Percentiles rank a stretch among this genome's conserved stretches.
phyloP scores from a whole-genome alignment of 2,329 filamentous ascomycete genomes.

The Seiridium unicorne region DNA sequence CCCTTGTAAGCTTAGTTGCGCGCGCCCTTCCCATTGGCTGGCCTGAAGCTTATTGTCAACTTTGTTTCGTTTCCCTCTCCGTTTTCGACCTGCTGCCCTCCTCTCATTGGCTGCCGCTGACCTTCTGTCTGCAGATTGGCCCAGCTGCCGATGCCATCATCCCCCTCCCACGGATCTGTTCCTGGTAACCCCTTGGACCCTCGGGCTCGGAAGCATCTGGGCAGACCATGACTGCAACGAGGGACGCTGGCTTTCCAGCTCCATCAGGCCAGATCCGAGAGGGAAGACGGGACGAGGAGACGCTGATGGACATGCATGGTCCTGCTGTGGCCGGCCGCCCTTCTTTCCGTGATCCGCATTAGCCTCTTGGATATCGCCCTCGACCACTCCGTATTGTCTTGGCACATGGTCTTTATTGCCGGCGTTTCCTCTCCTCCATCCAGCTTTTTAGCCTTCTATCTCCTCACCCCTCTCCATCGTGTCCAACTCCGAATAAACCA shows the following conservation, averaged over 20 bases:
- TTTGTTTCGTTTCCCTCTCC: conserved; percentile 7
- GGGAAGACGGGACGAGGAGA: conserved; percentile 14
- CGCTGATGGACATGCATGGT: conserved; percentile 15
- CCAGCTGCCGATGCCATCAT: not conserved
- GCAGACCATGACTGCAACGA: not conserved
- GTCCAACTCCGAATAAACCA: conserved; percentile 24
- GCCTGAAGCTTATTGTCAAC: conserved; percentile 1
- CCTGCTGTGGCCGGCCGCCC: conserved; percentile 22
- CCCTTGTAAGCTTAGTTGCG: conserved; percentile 2
- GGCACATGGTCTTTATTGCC: conserved; percentile 24
- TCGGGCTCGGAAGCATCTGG: conserved; percentile 3
- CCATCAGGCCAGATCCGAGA: conserved; percentile 2
- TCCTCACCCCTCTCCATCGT: conserved; percentile 29
- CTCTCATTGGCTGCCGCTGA: not conserved
- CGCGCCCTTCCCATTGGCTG: conserved; percentile 2
- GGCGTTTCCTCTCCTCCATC: conserved; percentile 24
- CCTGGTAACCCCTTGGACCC: conserved; percentile 4
- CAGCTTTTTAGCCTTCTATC: conserved; percentile 23
- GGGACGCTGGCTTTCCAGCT: not conserved
- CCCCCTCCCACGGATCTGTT: conserved; percentile 1
- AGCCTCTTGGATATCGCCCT: conserved; percentile 12
- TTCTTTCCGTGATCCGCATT: conserved; percentile 28
- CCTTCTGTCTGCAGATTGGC: not conserved
- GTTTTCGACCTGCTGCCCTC: not conserved
- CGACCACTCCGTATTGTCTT: conserved; percentile 6